phyloP scores from a whole-genome alignment of 805 yeast genomes.

The Ogataea minuta region DNA sequence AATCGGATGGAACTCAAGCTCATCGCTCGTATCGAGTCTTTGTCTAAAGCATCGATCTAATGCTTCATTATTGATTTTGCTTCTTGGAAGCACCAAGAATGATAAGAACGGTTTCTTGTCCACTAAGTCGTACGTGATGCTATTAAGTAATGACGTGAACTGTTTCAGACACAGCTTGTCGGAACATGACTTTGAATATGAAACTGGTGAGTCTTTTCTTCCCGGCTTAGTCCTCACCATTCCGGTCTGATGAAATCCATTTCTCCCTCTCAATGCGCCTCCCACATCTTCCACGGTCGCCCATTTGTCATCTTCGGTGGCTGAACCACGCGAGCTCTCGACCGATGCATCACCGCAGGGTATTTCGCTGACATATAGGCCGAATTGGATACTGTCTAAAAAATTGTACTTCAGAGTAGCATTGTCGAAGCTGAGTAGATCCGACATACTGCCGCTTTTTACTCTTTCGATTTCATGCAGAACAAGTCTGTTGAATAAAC shows the following conservation, averaged over 20 bases:
- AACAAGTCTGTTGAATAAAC: conserved; percentile 65
- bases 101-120: conserved; percentile 38
- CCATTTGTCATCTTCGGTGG: conserved; percentile 20
- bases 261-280: conserved; percentile 57
- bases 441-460: conserved; percentile 11
- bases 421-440: conserved; percentile 17
- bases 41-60: conserved; percentile 42
- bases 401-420: conserved; percentile 21
- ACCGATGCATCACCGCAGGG: conserved; percentile 94
- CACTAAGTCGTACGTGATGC: conserved; percentile 39
- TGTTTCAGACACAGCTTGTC: conserved; percentile 77
- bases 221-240: conserved; percentile 92
- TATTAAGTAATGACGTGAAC: conserved; percentile 49
- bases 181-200: conserved; percentile 83
- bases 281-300: conserved; percentile 10
- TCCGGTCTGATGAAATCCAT: conserved; percentile 54
- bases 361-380: conserved; percentile 65
- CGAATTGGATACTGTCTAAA: conserved; percentile 37
- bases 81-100: conserved; percentile 48
- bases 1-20: conserved; percentile 5
- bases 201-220: conserved; percentile 66
- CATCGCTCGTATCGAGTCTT: conserved; percentile 13
- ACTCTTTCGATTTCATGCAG: conserved; percentile 44
- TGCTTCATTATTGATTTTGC: conserved; percentile 30
- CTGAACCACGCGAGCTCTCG: conserved; percentile 36